Conservation (phyloP, 2,329 filamentous ascomycete species). For the Fusarium brachygibbosum region DNA sequence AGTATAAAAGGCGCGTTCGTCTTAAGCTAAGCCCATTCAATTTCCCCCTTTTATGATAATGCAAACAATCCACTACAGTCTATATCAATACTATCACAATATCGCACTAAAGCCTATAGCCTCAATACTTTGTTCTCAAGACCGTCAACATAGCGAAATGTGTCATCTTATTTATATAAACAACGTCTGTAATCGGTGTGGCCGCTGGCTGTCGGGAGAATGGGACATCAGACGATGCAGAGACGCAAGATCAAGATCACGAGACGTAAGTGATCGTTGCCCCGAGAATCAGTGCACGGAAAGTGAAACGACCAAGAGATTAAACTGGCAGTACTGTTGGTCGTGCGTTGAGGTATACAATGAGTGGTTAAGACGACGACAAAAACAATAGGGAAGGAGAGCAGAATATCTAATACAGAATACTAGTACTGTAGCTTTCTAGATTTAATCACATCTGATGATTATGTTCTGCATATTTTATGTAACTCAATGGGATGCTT, state of each 20-base stretch:
- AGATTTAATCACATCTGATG: too few species aligned
- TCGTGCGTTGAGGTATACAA: neutral
- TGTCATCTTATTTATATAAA: neutral
- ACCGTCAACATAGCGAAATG: neutral
- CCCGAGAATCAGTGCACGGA: neutral
- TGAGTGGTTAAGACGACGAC: neutral
- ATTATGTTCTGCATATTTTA: too few species aligned
- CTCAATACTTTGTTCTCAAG: too few species aligned
- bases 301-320: neutral
- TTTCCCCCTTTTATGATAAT: neutral
- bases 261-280: neutral
- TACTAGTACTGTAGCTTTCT: neutral
- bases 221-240: neutral
- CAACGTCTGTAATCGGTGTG: neutral
- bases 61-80: rapidly evolving
- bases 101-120: too few species aligned
- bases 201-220: neutral
- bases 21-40: too few species aligned
- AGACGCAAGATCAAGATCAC: neutral
- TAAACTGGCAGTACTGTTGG: neutral
- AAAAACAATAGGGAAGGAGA: neutral
- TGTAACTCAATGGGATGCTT: too few species aligned
- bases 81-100: neutral
- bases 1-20: neutral
- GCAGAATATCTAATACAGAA: neutral